phyloP scores from a whole-genome alignment of 176 grass and related monocot genomes.

The Secale cereale region DNA sequence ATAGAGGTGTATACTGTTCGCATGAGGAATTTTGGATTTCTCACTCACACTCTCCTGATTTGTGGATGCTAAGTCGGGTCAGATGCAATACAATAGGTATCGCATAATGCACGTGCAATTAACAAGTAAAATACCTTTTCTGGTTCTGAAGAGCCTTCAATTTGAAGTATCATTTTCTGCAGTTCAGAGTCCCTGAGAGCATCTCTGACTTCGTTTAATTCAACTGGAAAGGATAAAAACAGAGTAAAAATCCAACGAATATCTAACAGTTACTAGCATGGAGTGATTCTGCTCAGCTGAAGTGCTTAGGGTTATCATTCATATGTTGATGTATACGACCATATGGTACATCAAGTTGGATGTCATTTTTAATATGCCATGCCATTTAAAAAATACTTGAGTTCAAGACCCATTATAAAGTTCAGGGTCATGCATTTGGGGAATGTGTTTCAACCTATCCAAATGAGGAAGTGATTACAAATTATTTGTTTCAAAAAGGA shows the following conservation, averaged over 20 bases:
- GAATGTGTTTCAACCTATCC: background rate
- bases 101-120: background rate
- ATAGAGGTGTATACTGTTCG: background rate
- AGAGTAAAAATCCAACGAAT: slow-evolving; percentile 1
- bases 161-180: slow-evolving; percentile 52
- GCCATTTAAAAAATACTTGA: background rate
- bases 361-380: background rate
- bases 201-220: slow-evolving; percentile 55
- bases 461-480: background rate
- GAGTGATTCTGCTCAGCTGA: background rate
- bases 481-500: background rate
- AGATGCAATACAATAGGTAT: slow-evolving; percentile 7
- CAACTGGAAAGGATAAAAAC: slow-evolving; percentile 33
- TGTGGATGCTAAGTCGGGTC: background rate
- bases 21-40: background rate
- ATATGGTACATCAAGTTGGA: background rate
- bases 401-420: background rate
- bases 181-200: slow-evolving; percentile 53
- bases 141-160: slow-evolving; percentile 62
- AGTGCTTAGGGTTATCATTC: background rate
- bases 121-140: slow-evolving; percentile 54
- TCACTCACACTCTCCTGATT: background rate
- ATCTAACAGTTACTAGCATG: background rate
- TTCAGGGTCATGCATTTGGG: background rate
- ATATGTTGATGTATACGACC: background rate